A percentile compares a stretch with the other conserved stretches of the same genome.
Evolutionary conservation across 140 eudicot species (phyloP).

Genomic region (Bidens hawaiensis): DNA sequence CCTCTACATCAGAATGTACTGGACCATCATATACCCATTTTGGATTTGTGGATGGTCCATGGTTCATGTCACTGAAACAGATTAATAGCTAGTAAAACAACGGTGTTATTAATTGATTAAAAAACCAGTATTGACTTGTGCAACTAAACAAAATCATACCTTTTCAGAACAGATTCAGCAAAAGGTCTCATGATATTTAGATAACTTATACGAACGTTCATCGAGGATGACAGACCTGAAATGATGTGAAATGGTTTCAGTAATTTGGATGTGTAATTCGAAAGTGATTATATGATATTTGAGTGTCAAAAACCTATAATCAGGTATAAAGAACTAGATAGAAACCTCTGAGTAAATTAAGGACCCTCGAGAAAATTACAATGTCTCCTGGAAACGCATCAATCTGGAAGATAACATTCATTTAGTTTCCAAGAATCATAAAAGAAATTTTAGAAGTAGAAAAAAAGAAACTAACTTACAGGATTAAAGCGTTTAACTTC

Average conservation of each 20-base stretch:
- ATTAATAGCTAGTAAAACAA: too few species aligned
- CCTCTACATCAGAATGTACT: constrained; percentile 75
- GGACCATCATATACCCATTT: constrained; percentile 74
- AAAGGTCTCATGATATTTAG: constrained; percentile 92
- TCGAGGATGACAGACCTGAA: constrained; percentile 91
- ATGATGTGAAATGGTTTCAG: constrained; percentile 10
- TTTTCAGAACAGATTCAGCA: constrained; percentile 85
- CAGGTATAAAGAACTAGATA: not conserved
- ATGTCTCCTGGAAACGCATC: constrained; percentile 99
- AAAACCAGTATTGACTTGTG: not conserved
- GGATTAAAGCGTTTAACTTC: constrained; percentile 90
- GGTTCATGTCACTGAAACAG: too few species aligned
- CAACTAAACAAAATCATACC: constrained; percentile 35
- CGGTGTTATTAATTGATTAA: not conserved
- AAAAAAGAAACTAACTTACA: constrained; percentile 38
- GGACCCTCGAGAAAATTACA: constrained; percentile 89
- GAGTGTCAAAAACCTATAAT: not conserved
- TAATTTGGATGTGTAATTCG: not conserved
- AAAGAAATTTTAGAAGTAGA: not conserved
- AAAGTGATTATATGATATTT: not conserved
- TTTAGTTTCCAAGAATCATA: constrained; percentile 20
- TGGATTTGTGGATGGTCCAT: constrained; percentile 52
- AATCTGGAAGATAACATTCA: constrained; percentile 43
- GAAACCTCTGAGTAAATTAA: constrained; percentile 91
- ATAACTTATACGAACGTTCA: constrained; percentile 77